phyloP scores from a whole-genome alignment of 257 asterid species.

The Penstemon eatonii region DNA sequence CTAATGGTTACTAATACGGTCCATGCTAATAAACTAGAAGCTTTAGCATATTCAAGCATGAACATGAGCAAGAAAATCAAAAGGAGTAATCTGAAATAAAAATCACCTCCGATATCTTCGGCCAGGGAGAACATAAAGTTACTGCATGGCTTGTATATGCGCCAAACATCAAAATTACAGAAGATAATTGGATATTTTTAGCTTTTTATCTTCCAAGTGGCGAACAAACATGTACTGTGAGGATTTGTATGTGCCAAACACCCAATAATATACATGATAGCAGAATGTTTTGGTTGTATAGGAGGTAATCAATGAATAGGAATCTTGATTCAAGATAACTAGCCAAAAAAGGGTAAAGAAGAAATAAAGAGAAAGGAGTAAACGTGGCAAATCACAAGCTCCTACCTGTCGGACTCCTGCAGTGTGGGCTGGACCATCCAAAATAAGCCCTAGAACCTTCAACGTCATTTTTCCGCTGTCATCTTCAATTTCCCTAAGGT shows the following conservation, averaged over 20 bases:
- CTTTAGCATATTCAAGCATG: slow-evolving; percentile 22
- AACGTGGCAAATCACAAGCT: slow-evolving; percentile 19
- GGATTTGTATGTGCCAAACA: slow-evolving; percentile 3
- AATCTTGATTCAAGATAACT: not conserved
- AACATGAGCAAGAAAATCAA: slow-evolving; percentile 1
- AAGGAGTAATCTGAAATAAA: not conserved
- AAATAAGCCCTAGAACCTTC: slow-evolving; percentile 89
- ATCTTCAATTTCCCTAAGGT: slow-evolving; percentile 89
- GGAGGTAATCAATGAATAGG: not conserved
- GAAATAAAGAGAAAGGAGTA: slow-evolving; percentile 1
- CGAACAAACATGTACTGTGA: not conserved
- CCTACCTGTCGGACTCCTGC: slow-evolving; percentile 96
- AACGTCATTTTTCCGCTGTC: slow-evolving; percentile 63
- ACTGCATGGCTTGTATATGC: no score
- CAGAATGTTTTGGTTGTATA: not conserved
- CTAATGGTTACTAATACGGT: not conserved
- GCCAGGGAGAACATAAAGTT: not conserved
- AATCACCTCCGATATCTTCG: slow-evolving; percentile 6
- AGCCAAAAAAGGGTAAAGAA: not conserved
- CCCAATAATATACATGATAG: slow-evolving; percentile 4
- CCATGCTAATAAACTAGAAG: slow-evolving; percentile 4
- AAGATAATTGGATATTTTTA: not conserved
- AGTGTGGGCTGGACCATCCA: slow-evolving; percentile 91
- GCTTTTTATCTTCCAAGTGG: not conserved
- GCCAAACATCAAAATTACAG: not conserved